phyloP scores from a whole-genome alignment of 805 yeast genomes.

The Zygosaccharomyces rouxii region DNA sequence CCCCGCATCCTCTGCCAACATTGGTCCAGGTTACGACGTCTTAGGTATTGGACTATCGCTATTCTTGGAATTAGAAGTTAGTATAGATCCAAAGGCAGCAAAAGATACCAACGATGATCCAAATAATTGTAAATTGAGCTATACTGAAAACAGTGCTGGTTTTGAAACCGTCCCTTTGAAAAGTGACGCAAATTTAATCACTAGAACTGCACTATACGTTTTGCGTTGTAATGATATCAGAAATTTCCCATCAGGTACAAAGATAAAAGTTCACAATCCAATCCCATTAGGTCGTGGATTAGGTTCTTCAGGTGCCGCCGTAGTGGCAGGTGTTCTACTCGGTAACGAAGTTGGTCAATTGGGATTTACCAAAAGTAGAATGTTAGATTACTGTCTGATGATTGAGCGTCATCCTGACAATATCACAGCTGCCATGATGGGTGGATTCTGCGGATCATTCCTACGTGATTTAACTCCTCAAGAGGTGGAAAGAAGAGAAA shows the following conservation, averaged over 20 bases:
- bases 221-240: slow-evolving; percentile 75
- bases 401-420: slow-evolving; percentile 98
- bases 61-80: slow-evolving; percentile 65
- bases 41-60: slow-evolving; percentile 84
- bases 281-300: slow-evolving; percentile 96
- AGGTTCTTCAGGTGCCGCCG: slow-evolving; percentile 98
- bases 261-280: slow-evolving; percentile 76
- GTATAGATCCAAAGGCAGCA: slow-evolving; percentile 49
- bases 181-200: slow-evolving; percentile 78
- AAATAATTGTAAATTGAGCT: slow-evolving; percentile 62
- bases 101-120: slow-evolving; percentile 53
- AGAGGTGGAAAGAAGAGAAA: slow-evolving; percentile 71
- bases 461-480: slow-evolving; percentile 70
- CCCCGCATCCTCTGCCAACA: slow-evolving; percentile 96
- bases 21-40: slow-evolving; percentile 98
- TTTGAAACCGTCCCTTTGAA: slow-evolving; percentile 72
- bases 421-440: slow-evolving; percentile 98
- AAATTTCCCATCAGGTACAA: slow-evolving; percentile 80
- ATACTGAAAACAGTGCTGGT: slow-evolving; percentile 70
- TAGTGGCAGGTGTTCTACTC: slow-evolving; percentile 90
- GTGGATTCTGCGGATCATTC: slow-evolving; percentile 96
- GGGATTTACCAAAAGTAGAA: slow-evolving; percentile 67
- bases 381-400: slow-evolving; percentile 93
- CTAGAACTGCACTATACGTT: slow-evolving; percentile 89
- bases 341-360: slow-evolving; percentile 82